A percentile compares a stretch with the other conserved stretches of the same genome.
Evolutionary conservation across 805 yeast genomes (phyloP).

Genomic region (Ogataea angusta): DNA sequence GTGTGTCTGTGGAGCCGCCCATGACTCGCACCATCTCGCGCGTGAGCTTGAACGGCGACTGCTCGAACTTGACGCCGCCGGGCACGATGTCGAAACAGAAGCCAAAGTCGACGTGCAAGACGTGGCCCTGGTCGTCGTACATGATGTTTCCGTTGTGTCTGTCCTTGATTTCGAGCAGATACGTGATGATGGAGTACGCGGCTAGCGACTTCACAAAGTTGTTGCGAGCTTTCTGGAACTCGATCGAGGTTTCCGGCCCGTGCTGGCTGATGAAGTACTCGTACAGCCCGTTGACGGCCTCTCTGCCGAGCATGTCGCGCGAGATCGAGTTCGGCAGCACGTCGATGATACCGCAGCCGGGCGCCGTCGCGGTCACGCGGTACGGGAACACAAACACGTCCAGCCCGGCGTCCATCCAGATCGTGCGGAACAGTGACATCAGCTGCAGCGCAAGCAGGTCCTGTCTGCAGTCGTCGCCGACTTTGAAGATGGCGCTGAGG

Average conservation of each 20-base stretch:
- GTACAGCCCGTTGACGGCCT: conserved; percentile 94
- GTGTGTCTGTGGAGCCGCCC: conserved; percentile 87
- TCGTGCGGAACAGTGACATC: conserved; percentile 85
- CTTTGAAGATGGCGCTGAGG: conserved; percentile 95
- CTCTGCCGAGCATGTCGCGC: conserved; percentile 98
- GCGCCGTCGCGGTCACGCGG: conserved; percentile 96
- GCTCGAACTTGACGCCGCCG: conserved; percentile 97
- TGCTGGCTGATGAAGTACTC: conserved; percentile 89
- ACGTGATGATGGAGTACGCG: conserved; percentile 89
- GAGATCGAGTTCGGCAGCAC: conserved; percentile 93
- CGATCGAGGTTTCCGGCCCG: conserved; percentile 90
- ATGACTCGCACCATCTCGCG: conserved; percentile 93
- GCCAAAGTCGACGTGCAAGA: conserved; percentile 96
- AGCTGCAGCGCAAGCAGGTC: conserved; percentile 92
- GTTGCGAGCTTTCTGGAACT: conserved; percentile 86
- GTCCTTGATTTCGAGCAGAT: conserved; percentile 89
- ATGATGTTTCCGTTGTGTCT: conserved; percentile 97
- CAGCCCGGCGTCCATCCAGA: conserved; percentile 84
- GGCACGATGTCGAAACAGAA: conserved; percentile 98
- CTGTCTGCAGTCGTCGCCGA: conserved; percentile 98
- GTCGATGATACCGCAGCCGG: conserved; percentile 98
- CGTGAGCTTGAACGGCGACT: conserved; percentile 96
- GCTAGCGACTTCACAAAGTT: conserved; percentile 93
- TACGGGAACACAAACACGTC: conserved; percentile 91
- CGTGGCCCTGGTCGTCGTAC: conserved; percentile 93